Percentiles rank a stretch among this genome's conserved stretches.
phyloP scores from a whole-genome alignment of 2,329 filamentous ascomycete species.

The Lasiodiplodia hormozganensis region DNA sequence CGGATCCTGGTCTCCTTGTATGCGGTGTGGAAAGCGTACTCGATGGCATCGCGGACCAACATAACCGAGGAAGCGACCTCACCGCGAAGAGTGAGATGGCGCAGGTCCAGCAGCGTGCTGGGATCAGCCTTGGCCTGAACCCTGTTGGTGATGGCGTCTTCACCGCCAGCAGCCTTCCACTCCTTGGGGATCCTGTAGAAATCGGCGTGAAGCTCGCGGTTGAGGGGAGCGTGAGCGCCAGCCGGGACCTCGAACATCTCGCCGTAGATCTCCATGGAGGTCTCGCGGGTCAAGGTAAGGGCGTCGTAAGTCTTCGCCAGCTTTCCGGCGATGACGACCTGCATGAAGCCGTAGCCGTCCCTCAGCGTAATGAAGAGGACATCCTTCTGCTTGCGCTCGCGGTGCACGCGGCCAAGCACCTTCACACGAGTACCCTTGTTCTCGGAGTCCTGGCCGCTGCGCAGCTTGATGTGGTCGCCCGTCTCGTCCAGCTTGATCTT shows the following conservation, averaged over 20 bases:
- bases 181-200: conserved; percentile 76
- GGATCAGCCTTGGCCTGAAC: conserved; percentile 72
- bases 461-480: conserved; percentile 62
- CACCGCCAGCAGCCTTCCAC: conserved; percentile 80
- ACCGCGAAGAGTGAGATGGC: conserved; percentile 84
- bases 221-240: conserved; percentile 78
- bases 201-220: conserved; percentile 89
- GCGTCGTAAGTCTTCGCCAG: conserved; percentile 93
- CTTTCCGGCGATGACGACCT: conserved; percentile 81
- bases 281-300: conserved; percentile 83
- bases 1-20: conserved; percentile 79
- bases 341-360: conserved; percentile 84
- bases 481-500: conserved; percentile 79
- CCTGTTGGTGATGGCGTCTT: conserved; percentile 89
- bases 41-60: conserved; percentile 81
- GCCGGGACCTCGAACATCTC: conserved; percentile 83
- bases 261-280: conserved; percentile 83
- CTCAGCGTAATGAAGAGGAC: conserved; percentile 85
- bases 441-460: conserved; percentile 56
- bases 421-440: conserved; percentile 75
- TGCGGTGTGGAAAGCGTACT: conserved; percentile 78
- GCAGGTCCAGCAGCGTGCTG: conserved; percentile 78
- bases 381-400: conserved; percentile 81
- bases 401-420: conserved; percentile 83
- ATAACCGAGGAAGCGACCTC: conserved; percentile 85